Evolutionary conservation across 768 basidiomycete genomes (phyloP), one percentile per base, ranked within the genome.

Genomic region (Pisolithus marmoratus): DNA sequence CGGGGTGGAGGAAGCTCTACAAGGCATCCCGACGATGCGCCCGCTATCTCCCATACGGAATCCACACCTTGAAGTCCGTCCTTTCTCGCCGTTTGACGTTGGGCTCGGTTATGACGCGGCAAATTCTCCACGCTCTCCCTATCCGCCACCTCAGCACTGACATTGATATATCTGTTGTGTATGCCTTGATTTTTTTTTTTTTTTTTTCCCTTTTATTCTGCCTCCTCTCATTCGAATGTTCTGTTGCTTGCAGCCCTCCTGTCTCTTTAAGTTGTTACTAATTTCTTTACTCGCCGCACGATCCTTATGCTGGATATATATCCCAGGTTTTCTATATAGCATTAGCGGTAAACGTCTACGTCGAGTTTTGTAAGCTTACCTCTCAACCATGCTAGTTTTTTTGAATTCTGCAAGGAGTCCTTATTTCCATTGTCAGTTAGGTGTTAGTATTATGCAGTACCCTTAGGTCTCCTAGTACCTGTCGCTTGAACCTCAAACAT

Each of bases 1-100:
- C 2, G 57, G 57, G 19, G 49, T 55, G 20, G 56, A 53, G 17
- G 72, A 68, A 64, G 58, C 72, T 60, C 49, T 68, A 41, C 72
- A 71, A 66, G 49, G 70, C 62, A 37, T 65, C 56, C 20, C 59
- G 57, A 27, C 67, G 63, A 15, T 36, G 19, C 46, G 46, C 2
- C 4, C 49, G 43, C 54, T 60, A 49, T 57, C 63, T 12, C 47
- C 55, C 24, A 53, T 57, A 14, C 54, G 46, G 22, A 46, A 60
- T 8, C 27, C 58, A 12, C 58, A 50, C 14, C 41, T 76, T 54
- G 73, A 76, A 29, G 59, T 75, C 36, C 66, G 71, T 38, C 74
- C 79, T 6, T 79, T 80, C 58, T 75, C 76, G 2, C 78, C 79
- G 2, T 79, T 81, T 58, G 62, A 65, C 17, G 55, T 69, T 7